Percentiles rank a stretch among this genome's conserved stretches.
phyloP scores from a whole-genome alignment of 2,329 filamentous ascomycete genomes.

The Colletotrichum sp. region DNA sequence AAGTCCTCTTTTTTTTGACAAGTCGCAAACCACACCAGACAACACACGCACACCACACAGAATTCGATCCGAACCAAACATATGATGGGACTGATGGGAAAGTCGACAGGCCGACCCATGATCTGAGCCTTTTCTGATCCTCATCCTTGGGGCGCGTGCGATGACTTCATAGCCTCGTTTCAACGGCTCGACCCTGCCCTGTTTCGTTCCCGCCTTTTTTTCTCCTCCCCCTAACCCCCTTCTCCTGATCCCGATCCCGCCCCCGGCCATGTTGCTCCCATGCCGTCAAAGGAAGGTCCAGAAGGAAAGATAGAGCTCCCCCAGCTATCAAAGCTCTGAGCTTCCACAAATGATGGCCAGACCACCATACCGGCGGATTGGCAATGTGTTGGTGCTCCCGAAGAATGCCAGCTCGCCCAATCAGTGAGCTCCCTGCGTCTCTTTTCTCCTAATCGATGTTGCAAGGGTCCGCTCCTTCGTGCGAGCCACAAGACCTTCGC shows the following conservation, averaged over 20 bases:
- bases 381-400: neutral
- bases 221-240: neutral
- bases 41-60: neutral
- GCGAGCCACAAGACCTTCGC: constrained; percentile 12
- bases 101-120: neutral
- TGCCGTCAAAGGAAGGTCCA: neutral
- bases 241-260: neutral
- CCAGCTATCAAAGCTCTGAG: neutral
- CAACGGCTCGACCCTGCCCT: constrained; percentile 11
- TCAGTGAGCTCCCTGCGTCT: neutral
- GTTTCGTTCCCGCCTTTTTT: neutral
- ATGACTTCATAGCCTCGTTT: constrained; percentile 19
- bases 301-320: neutral
- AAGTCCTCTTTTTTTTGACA: neutral
- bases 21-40: neutral
- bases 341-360: neutral
- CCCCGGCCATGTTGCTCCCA: neutral
- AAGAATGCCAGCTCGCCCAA: neutral
- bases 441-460: neutral
- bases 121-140: constrained; percentile 3
- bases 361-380: neutral
- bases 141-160: neutral
- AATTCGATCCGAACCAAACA: neutral
- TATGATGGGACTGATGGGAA: neutral
- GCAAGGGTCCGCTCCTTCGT: constrained; percentile 14